phyloP scores from a whole-genome alignment of 2,329 filamentous ascomycete species.

The Malbranchea cinnamomea region DNA sequence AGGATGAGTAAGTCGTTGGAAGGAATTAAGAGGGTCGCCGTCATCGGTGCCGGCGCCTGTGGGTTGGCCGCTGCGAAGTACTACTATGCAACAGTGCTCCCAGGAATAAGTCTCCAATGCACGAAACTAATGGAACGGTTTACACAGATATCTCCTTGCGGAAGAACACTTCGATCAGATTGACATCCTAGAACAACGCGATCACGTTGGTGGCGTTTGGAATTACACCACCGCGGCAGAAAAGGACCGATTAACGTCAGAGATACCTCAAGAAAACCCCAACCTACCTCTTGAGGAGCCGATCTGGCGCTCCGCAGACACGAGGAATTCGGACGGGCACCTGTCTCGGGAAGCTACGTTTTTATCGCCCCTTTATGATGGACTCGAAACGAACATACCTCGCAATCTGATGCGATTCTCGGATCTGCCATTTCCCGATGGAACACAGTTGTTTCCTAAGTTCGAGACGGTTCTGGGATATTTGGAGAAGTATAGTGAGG shows the following conservation, averaged over 20 bases:
- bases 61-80: conserved; percentile 64
- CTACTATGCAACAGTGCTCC: background rate
- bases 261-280: conserved; percentile 54
- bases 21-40: conserved; percentile 39
- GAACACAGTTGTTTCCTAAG: conserved; percentile 57
- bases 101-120: too few relatives aligned
- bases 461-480: conserved; percentile 60
- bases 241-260: conserved; percentile 26
- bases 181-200: conserved; percentile 68
- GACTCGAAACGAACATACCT: conserved; percentile 76
- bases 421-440: conserved; percentile 49
- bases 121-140: too few relatives aligned
- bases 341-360: conserved; percentile 41
- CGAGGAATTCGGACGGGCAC: too few relatives aligned
- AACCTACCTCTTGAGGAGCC: conserved; percentile 48
- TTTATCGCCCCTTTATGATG: conserved; percentile 70
- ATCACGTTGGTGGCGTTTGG: conserved; percentile 70
- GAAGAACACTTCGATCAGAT: conserved; percentile 57
- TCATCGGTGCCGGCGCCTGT: conserved; percentile 70
- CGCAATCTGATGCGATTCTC: conserved; percentile 66
- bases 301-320: too few relatives aligned
- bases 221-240: conserved; percentile 48
- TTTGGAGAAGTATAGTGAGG: conserved; percentile 53
- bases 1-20: conserved; percentile 6
- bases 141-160: conserved; percentile 49